These are phyloP conservation scores for Candida sonorensis DNA, from an alignment of 805 yeast species.

Conservation along the genomic window DNA sequence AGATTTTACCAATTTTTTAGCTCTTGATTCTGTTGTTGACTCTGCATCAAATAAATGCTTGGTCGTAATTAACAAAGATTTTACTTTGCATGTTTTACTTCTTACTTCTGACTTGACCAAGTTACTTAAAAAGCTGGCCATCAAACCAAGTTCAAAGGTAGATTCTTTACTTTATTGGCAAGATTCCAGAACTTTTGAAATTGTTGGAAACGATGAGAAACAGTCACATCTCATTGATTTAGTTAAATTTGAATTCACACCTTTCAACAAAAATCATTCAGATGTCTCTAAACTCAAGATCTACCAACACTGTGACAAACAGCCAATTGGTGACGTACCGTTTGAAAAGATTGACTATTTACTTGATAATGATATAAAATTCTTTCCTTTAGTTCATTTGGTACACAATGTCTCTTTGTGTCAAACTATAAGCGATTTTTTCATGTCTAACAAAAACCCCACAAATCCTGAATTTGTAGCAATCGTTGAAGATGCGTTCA, in stretches of 20 bases:
- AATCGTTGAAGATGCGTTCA: too few species aligned
- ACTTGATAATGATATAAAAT: slow-evolving; percentile 4
- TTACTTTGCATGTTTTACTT: slow-evolving; percentile 5
- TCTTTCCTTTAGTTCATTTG: slow-evolving; percentile 7
- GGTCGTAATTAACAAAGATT: slow-evolving; percentile 3
- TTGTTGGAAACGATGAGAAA: slow-evolving; percentile 6
- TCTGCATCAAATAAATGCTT: slow-evolving; percentile 1
- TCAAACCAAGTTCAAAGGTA: background rate
- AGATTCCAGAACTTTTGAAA: slow-evolving; percentile 7
- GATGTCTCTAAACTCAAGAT: slow-evolving; percentile 2
- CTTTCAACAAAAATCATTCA: background rate
- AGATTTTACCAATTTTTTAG: slow-evolving; percentile 4
- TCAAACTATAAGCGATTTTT: background rate
- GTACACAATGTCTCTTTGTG: background rate
- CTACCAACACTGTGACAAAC: slow-evolving; percentile 1
- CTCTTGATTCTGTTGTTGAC: background rate
- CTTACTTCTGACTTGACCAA: slow-evolving; percentile 6
- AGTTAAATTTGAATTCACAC: too few species aligned
- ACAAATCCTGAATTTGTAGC: too few species aligned
- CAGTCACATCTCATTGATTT: too few species aligned
- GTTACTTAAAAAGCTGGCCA: slow-evolving; percentile 4
- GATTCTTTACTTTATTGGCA: slow-evolving; percentile 4
- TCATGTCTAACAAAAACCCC: too few species aligned
- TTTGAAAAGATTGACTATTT: slow-evolving; percentile 2
- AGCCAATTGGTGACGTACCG: slow-evolving; percentile 9